Percentiles rank a stretch among this genome's conserved stretches.
Conservation (phyloP, 495 filamentous ascomycete genomes). For the Monascus purpureus region DNA sequence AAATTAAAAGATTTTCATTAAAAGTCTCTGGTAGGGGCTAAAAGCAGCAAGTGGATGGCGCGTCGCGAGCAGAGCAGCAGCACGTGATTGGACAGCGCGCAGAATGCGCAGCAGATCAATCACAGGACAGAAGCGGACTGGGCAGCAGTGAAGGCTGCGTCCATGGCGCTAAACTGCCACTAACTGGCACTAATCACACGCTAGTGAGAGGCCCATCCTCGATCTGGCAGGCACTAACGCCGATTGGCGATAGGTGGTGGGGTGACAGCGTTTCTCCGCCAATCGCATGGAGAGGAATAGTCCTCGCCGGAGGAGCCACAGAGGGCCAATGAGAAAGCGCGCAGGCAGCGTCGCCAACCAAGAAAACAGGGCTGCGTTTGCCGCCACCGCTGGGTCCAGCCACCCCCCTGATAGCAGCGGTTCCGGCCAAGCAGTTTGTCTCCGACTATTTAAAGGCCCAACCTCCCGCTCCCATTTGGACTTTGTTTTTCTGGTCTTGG, state of each 20-base stretch:
- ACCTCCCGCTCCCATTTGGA: conserved; percentile 24
- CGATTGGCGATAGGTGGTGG: too few species aligned
- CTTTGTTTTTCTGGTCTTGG: conserved; percentile 35
- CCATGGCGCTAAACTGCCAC: not conserved
- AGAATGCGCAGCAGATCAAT: not conserved
- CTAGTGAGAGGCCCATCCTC: conserved; percentile 1
- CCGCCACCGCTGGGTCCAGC: conserved; percentile 26
- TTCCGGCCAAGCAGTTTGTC: conserved; percentile 12
- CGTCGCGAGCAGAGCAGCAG: not conserved
- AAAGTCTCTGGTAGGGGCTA: too few species aligned
- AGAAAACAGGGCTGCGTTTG: conserved; percentile 31
- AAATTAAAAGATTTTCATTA: too few species aligned
- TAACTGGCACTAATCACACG: conserved; percentile 13
- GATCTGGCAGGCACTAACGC: too few species aligned
- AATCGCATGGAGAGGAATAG: not conserved
- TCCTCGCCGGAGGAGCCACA: not conserved
- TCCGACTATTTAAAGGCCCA: conserved; percentile 36
- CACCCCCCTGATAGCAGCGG: conserved; percentile 22
- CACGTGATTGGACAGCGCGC: not conserved
- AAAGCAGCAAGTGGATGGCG: not conserved
- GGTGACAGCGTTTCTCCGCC: too few species aligned
- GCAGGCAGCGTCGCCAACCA: conserved; percentile 8
- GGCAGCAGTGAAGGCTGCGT: not conserved
- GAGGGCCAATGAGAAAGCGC: not conserved
- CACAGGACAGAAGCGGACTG: not conserved